Conservation (phyloP, 2,329 filamentous ascomycete species). For the Cytospora mali region DNA sequence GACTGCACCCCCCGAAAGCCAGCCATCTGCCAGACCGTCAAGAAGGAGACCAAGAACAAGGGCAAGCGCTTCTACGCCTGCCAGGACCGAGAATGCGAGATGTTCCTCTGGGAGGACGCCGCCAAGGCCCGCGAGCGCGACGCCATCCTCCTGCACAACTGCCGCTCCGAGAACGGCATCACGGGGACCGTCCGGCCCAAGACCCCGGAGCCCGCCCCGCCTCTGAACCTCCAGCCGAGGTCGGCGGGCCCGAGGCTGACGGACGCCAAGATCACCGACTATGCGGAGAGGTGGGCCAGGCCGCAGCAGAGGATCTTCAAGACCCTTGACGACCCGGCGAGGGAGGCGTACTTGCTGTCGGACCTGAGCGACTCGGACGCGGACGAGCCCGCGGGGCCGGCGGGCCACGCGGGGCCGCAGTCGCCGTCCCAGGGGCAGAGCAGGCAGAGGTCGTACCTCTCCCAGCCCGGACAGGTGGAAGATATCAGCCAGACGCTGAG, state of each 20-base stretch:
- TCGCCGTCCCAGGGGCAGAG: background rate
- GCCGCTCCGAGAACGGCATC: constrained; percentile 26
- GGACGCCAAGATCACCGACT: constrained; percentile 8
- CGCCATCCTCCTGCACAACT: constrained; percentile 27
- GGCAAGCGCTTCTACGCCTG: constrained; percentile 49
- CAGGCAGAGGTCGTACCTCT: constrained; percentile 1
- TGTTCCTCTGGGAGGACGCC: constrained; percentile 49
- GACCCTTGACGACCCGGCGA: constrained; percentile 13
- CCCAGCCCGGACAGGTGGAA: background rate
- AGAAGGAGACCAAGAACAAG: constrained; percentile 43
- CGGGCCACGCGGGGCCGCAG: background rate
- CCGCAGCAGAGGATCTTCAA: constrained; percentile 21
- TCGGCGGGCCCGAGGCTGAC: background rate
- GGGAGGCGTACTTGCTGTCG: background rate
- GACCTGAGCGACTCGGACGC: constrained; percentile 18
- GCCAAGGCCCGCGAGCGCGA: constrained; percentile 38
- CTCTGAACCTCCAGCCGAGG: constrained; percentile 12
- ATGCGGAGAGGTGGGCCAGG: background rate
- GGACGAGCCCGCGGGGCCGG: constrained; percentile 3
- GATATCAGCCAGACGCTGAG: constrained; percentile 15
- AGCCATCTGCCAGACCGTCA: constrained; percentile 42
- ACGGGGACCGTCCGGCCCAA: constrained; percentile 20
- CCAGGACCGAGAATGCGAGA: constrained; percentile 41
- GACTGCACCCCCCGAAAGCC: constrained; percentile 46
- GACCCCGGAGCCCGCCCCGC: constrained; percentile 17